These are phyloP conservation scores for Heimioporus sp. DNA, from an alignment of 768 basidiomycete species.

Conservation along the genomic window DNA sequence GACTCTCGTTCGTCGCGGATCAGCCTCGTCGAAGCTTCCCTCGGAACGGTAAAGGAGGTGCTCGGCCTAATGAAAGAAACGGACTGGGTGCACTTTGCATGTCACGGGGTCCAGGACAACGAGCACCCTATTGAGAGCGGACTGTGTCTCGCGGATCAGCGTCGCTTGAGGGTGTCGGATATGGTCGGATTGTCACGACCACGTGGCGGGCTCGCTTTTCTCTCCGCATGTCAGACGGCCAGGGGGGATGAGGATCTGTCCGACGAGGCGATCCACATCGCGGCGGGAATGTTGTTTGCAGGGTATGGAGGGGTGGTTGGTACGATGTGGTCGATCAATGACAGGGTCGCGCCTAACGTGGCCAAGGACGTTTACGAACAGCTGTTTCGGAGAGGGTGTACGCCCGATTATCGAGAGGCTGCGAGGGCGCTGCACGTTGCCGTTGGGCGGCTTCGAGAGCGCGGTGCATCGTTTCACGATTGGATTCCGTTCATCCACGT, in stretches of 20 bases:
- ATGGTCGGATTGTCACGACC: slow-evolving; percentile 7
- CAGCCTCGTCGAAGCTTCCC: neutral
- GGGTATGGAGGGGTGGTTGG: slow-evolving; percentile 36
- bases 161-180: slow-evolving; percentile 2
- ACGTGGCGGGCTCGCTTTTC: slow-evolving; percentile 36
- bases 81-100: slow-evolving; percentile 28
- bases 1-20: neutral
- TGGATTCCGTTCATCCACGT: neutral
- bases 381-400: neutral
- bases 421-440: slow-evolving; percentile 4
- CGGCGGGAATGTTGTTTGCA: slow-evolving; percentile 39
- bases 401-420: neutral
- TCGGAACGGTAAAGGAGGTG: neutral
- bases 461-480: neutral
- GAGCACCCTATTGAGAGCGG: slow-evolving; percentile 21
- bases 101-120: slow-evolving; percentile 27
- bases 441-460: neutral
- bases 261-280: slow-evolving; percentile 41
- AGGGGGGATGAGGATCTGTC: slow-evolving; percentile 31
- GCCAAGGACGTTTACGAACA: slow-evolving; percentile 31
- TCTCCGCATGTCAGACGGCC: slow-evolving; percentile 48
- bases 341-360: slow-evolving; percentile 35
- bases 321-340: slow-evolving; percentile 45
- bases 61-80: neutral
- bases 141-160: slow-evolving; percentile 14